These are phyloP conservation scores for Calocybe indica DNA, from an alignment of 768 basidiomycete species.

Conservation along the genomic window DNA sequence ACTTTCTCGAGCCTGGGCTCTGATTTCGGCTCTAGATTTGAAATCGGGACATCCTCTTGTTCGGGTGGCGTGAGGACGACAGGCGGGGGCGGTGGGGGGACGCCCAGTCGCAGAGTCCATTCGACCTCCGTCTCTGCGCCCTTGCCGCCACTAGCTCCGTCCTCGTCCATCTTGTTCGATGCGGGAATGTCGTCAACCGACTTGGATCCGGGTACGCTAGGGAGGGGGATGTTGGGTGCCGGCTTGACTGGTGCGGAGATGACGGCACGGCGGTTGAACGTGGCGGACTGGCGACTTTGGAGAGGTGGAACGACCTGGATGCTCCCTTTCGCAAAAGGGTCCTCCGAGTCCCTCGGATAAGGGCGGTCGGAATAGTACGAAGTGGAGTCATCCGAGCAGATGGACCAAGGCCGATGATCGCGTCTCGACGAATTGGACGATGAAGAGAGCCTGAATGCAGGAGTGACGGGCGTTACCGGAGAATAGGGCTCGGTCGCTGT, in stretches of 20 bases:
- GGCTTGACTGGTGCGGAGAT: slow-evolving; percentile 2
- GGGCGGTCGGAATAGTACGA: slow-evolving; percentile 8
- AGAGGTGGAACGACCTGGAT: slow-evolving; percentile 14
- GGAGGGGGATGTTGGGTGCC: slow-evolving; percentile 5
- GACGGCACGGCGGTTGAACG: neutral
- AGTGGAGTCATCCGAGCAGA: slow-evolving; percentile 11
- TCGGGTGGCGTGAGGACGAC: neutral
- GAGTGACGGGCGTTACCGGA: slow-evolving; percentile 1
- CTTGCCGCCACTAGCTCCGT: too few relatives aligned
- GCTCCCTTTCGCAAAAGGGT: slow-evolving; percentile 20
- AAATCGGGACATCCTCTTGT: too few relatives aligned
- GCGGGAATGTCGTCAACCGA: neutral
- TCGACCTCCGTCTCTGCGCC: neutral
- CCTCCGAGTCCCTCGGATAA: slow-evolving; percentile 6
- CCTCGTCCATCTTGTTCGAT: neutral
- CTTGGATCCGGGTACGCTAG: neutral
- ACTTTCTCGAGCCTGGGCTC: neutral
- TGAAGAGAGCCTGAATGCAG: neutral
- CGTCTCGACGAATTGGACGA: neutral
- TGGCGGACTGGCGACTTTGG: neutral
- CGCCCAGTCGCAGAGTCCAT: neutral
- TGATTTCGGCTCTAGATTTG: too few relatives aligned
- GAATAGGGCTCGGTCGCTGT: neutral
- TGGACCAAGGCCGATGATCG: slow-evolving; percentile 7
- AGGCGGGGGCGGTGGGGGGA: neutral